Evolutionary conservation across 2,329 filamentous ascomycete species (phyloP).

Genomic region (Fusarium sarcochroum): DNA sequence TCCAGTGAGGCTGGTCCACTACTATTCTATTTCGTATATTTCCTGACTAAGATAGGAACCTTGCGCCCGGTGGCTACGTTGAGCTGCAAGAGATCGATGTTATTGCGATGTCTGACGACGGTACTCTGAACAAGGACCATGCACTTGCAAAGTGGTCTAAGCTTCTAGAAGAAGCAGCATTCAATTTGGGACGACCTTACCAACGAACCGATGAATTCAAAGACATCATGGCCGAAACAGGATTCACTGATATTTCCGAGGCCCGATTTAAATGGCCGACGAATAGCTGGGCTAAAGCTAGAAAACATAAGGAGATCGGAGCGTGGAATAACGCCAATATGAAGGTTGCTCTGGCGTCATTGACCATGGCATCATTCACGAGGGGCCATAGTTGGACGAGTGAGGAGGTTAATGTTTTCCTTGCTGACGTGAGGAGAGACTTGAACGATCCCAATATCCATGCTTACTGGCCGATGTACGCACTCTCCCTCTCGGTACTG

Average conservation of each 20-base stretch:
- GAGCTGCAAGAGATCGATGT: slow-evolving; percentile 28
- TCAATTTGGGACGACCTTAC: slow-evolving; percentile 46
- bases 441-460: slow-evolving; percentile 21
- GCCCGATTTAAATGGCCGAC: slow-evolving; percentile 62
- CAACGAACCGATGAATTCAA: slow-evolving; percentile 34
- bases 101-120: slow-evolving; percentile 17
- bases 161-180: slow-evolving; percentile 46
- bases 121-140: slow-evolving; percentile 28
- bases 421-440: slow-evolving; percentile 21
- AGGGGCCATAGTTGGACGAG: slow-evolving; percentile 17
- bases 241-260: slow-evolving; percentile 65
- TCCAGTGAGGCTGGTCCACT: background rate
- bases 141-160: slow-evolving; percentile 41
- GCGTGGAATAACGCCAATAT: slow-evolving; percentile 40
- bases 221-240: slow-evolving; percentile 59
- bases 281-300: slow-evolving; percentile 64
- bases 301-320: slow-evolving; percentile 64
- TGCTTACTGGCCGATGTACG: slow-evolving; percentile 28
- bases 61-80: background rate
- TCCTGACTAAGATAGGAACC: slow-evolving; percentile 1
- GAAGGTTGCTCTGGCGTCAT: slow-evolving; percentile 37
- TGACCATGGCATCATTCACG: slow-evolving; percentile 23
- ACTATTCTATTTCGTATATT: background rate
- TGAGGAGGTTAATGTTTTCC: slow-evolving; percentile 13
- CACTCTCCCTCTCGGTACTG: no score